These are phyloP conservation scores for Ogataea ganodermae DNA, from an alignment of 805 yeast genomes.

Conservation along the genomic window DNA sequence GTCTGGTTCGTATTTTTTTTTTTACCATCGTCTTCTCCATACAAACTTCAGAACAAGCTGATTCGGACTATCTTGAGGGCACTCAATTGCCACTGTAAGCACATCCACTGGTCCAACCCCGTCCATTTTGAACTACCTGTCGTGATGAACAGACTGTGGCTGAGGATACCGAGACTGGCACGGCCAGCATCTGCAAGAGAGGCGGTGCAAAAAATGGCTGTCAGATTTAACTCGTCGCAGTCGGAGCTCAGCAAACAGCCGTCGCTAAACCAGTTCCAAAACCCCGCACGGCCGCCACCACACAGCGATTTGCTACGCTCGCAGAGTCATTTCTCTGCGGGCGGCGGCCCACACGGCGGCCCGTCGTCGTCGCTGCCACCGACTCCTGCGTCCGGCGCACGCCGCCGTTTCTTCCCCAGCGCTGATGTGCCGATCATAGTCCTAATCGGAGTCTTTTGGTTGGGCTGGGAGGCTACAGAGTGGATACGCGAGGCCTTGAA, in stretches of 20 bases:
- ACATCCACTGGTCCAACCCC: too few species aligned
- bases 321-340: neutral
- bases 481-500: constrained; percentile 10
- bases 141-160: neutral
- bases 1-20: too few species aligned
- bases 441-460: neutral
- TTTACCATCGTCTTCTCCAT: too few species aligned
- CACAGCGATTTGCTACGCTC: neutral
- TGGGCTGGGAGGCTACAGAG: neutral
- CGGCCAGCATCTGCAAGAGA: neutral
- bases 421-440: neutral
- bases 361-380: neutral
- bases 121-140: too few species aligned
- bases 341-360: neutral
- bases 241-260: constrained; percentile 25
- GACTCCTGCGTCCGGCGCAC: neutral
- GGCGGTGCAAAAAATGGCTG: neutral
- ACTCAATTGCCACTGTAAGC: too few species aligned
- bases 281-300: constrained; percentile 21
- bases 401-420: neutral
- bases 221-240: neutral
- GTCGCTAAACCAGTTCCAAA: constrained; percentile 29
- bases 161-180: neutral
- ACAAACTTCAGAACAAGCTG: too few species aligned
- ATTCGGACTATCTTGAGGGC: too few species aligned